Conservation (phyloP, 2,329 filamentous ascomycete genomes). For the Cryphonectria naterciae region DNA sequence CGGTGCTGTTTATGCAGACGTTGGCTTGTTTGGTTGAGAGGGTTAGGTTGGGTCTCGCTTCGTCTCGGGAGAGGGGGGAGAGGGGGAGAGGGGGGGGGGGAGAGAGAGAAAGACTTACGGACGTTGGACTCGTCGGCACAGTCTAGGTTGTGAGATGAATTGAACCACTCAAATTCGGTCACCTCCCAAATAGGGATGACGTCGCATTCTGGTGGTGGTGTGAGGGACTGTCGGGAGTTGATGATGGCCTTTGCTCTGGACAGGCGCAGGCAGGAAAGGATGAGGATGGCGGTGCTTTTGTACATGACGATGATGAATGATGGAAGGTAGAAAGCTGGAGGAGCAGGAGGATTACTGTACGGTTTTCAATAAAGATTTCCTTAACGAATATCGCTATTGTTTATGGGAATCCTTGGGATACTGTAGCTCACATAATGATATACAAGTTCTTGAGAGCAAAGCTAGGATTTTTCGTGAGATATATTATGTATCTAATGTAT, state of each 20-base stretch:
- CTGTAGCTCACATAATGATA: neutral
- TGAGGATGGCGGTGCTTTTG: neutral
- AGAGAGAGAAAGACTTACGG: constrained; percentile 9
- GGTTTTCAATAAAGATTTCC: neutral
- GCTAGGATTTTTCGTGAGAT: neutral
- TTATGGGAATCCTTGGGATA: neutral
- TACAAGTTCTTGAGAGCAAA: neutral
- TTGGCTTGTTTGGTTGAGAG: neutral
- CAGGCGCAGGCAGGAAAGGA: neutral
- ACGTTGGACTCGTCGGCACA: constrained; percentile 9
- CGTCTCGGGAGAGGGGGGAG: neutral
- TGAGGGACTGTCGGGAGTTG: constrained; percentile 9
- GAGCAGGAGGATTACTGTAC: neutral
- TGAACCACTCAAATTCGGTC: constrained; percentile 17
- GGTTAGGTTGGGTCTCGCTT: neutral
- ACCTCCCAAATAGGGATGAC: constrained; percentile 24
- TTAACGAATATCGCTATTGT: neutral
- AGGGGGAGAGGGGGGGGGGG: neutral
- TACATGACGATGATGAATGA: neutral
- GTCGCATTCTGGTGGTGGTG: constrained; percentile 20
- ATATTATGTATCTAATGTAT: neutral
- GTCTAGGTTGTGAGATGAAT: constrained; percentile 21
- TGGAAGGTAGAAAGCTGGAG: neutral
- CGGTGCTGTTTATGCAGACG: constrained; percentile 22
- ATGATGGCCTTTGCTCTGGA: neutral